Percentiles rank a stretch among this genome's conserved stretches.
These are phyloP conservation scores for Gossypium raimondii DNA, from an alignment of 345 rosid genomes.

Conservation along the genomic window DNA sequence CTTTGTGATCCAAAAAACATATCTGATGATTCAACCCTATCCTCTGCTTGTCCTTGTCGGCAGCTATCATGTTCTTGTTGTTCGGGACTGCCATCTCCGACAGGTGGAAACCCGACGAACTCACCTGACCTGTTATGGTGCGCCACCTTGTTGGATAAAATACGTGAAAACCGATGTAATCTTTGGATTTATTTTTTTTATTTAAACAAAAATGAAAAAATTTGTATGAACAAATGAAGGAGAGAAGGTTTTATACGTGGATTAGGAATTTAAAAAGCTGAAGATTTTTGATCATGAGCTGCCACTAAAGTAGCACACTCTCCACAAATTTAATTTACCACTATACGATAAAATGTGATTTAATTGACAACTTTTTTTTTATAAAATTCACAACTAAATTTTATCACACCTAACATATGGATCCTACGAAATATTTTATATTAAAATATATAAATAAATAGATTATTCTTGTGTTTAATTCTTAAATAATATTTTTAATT, in stretches of 20 bases:
- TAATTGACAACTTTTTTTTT: no score
- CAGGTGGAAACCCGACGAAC: slow-evolving; percentile 19
- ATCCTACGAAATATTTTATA: no score
- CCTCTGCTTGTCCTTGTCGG: background rate
- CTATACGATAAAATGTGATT: no score
- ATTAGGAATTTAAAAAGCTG: background rate
- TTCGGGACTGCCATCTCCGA: slow-evolving; percentile 12
- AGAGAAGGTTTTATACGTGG: slow-evolving; percentile 6
- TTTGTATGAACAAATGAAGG: background rate
- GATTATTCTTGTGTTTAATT: no score
- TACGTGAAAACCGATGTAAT: slow-evolving; percentile 20
- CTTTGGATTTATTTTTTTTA: background rate
- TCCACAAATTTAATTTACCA: no score
- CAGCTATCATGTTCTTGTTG: background rate
- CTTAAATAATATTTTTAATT: no score
- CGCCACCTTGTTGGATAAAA: slow-evolving; percentile 37
- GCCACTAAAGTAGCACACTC: no score
- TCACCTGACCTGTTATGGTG: slow-evolving; percentile 23
- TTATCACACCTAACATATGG: no score
- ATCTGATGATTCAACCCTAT: background rate
- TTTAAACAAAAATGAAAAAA: background rate
- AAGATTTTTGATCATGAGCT: background rate
- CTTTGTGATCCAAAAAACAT: slow-evolving; percentile 21
- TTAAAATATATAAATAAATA: no score
- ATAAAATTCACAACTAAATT: no score